Conservation (phyloP, 345 rosid genomes). For the Eucalyptus urophylla region DNA sequence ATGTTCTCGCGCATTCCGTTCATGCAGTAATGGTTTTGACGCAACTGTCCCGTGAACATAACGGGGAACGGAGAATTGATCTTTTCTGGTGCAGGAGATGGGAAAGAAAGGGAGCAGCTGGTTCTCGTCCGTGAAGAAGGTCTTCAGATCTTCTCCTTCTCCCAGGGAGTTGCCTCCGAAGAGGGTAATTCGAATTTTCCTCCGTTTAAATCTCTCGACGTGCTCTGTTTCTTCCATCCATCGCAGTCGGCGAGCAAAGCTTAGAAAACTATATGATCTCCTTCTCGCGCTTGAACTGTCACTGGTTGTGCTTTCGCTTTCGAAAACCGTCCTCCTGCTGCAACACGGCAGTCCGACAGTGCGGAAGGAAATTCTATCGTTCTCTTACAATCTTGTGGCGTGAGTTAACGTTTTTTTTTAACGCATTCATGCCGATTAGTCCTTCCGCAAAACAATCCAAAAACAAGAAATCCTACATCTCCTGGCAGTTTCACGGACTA, state of each 20-base stretch:
- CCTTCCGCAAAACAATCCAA: background rate
- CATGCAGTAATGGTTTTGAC: background rate
- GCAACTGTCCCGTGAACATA: background rate
- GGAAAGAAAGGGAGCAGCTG: slow-evolving; percentile 88
- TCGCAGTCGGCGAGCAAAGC: background rate
- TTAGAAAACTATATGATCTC: background rate
- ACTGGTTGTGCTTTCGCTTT: background rate
- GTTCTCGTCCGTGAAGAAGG: slow-evolving; percentile 91
- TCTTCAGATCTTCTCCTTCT: slow-evolving; percentile 59
- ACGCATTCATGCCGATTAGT: background rate
- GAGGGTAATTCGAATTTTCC: slow-evolving; percentile 28
- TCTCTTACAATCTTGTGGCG: background rate
- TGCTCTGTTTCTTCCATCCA: background rate
- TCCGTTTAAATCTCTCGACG: background rate
- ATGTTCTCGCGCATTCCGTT: background rate
- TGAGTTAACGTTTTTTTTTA: background rate
- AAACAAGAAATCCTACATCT: background rate
- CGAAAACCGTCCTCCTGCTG: background rate
- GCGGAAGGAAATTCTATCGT: background rate
- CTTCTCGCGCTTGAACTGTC: background rate
- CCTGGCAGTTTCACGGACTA: background rate
- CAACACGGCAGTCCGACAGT: background rate
- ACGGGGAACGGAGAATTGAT: background rate
- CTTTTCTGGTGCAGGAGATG: slow-evolving; percentile 28
- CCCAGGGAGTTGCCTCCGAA: slow-evolving; percentile 42